Conservation (phyloP, 192 early-diverging fungal genomes). For the Linnemannia hyalina region DNA sequence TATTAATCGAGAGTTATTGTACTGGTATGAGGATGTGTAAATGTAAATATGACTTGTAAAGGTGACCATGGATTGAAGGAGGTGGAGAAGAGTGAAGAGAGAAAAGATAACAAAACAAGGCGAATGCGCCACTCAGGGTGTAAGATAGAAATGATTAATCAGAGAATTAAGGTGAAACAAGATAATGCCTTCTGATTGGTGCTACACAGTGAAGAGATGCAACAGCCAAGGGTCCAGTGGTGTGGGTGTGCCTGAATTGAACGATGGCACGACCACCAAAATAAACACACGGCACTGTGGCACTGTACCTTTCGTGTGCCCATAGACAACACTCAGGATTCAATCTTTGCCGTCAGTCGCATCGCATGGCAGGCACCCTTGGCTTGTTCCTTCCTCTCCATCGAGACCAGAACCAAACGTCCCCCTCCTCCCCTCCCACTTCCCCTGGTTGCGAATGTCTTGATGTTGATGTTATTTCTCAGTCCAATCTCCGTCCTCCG, state of each 20-base stretch:
- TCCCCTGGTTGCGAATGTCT: not conserved
- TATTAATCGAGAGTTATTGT: slow-evolving; percentile 5
- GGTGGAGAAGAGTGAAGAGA: not conserved
- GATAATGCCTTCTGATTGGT: not conserved
- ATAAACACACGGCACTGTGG: not conserved
- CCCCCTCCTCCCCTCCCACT: not conserved
- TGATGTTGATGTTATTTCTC: not conserved
- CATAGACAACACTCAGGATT: too few species aligned
- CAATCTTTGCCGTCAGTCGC: too few species aligned
- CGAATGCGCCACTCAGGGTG: not conserved
- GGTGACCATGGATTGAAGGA: not conserved
- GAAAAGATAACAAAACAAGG: not conserved
- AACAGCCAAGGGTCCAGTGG: not conserved
- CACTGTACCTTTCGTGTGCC: not conserved
- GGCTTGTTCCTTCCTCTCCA: too few species aligned
- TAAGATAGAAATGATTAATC: not conserved
- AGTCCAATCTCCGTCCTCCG: not conserved
- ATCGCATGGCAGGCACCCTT: too few species aligned
- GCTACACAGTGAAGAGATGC: not conserved
- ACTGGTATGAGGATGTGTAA: slow-evolving; percentile 6
- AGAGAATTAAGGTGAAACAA: slow-evolving; percentile 10
- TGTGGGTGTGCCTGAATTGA: not conserved
- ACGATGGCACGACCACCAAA: not conserved
- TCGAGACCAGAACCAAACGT: too few species aligned
- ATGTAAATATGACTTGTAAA: not conserved